Conservation (phyloP, 2,329 filamentous ascomycete species). For the Lasiodiplodia gonubiensis region DNA sequence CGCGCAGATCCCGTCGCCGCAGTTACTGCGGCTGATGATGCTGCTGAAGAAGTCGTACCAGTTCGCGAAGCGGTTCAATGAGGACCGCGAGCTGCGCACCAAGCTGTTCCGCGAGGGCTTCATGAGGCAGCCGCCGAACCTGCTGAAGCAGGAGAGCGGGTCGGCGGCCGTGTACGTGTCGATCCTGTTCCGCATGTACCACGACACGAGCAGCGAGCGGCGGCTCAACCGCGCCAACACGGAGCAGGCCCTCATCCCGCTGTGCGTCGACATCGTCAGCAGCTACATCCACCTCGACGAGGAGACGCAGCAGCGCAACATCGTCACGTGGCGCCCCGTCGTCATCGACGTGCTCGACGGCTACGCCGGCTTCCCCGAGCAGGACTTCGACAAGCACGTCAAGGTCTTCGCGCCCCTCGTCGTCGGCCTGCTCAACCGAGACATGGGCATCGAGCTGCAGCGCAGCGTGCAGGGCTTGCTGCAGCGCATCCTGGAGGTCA, state of each 20-base stretch:
- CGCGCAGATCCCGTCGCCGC: slow-evolving; percentile 84
- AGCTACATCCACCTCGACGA: slow-evolving; percentile 88
- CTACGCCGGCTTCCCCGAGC: slow-evolving; percentile 81
- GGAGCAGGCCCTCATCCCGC: slow-evolving; percentile 87
- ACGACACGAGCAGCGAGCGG: slow-evolving; percentile 83
- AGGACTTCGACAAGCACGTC: slow-evolving; percentile 81
- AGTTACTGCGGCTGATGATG: slow-evolving; percentile 90
- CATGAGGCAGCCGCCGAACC: slow-evolving; percentile 98
- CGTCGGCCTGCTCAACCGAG: slow-evolving; percentile 81
- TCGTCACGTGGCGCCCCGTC: slow-evolving; percentile 94
- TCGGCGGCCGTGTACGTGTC: slow-evolving; percentile 93
- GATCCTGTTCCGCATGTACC: slow-evolving; percentile 97
- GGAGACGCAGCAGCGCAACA: slow-evolving; percentile 95
- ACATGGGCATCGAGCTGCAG: slow-evolving; percentile 80
- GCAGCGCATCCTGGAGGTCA: slow-evolving; percentile 75
- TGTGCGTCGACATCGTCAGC: slow-evolving; percentile 92
- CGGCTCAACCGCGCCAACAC: slow-evolving; percentile 80
- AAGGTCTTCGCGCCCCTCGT: slow-evolving; percentile 84
- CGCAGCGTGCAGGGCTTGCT: slow-evolving; percentile 78
- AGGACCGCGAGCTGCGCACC: slow-evolving; percentile 93
- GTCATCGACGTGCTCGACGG: slow-evolving; percentile 97
- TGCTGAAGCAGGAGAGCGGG: slow-evolving; percentile 95
- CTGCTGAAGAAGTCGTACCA: slow-evolving; percentile 95
- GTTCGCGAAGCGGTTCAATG: slow-evolving; percentile 97
- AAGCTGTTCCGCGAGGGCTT: slow-evolving; percentile 96